A percentile compares a stretch with the other conserved stretches of the same genome.
Evolutionary conservation across 768 basidiomycete species (phyloP).

Genomic region (Boletus edulis): DNA sequence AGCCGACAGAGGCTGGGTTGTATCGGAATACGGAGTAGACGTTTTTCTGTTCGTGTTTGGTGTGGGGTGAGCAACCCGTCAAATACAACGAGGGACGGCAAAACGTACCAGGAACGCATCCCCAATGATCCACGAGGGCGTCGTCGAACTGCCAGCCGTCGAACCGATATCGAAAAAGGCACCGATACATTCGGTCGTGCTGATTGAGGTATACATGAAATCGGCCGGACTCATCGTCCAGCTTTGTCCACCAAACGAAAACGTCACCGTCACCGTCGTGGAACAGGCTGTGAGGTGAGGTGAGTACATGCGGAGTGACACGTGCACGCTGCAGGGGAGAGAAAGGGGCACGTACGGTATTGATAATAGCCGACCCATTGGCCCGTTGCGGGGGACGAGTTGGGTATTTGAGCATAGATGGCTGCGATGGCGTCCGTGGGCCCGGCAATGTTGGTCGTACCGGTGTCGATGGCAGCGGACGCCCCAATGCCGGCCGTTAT

Average conservation of each 20-base stretch:
- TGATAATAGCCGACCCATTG: constrained; percentile 47
- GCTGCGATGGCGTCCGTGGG: constrained; percentile 38
- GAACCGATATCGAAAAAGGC: constrained; percentile 45
- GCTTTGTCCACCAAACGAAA: constrained; percentile 44
- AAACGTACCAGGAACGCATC: constrained; percentile 43
- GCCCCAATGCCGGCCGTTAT: constrained; percentile 20
- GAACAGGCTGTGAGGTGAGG: constrained; percentile 27
- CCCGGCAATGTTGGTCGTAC: constrained; percentile 59
- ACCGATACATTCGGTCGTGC: constrained; percentile 45
- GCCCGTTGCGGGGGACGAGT: constrained; percentile 35
- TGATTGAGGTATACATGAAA: constrained; percentile 42
- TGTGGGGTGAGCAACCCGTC: neutral
- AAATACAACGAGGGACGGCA: too few species aligned
- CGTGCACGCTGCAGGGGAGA: too few species aligned
- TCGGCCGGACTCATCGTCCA: constrained; percentile 52
- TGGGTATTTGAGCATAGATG: constrained; percentile 48
- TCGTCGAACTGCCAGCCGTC: constrained; percentile 27
- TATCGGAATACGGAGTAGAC: constrained; percentile 56
- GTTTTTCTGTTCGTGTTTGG: constrained; percentile 39
- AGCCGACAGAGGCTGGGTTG: constrained; percentile 48
- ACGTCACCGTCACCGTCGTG: constrained; percentile 35
- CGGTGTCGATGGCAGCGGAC: constrained; percentile 57
- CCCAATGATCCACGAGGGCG: constrained; percentile 50
- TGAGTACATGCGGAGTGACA: neutral
- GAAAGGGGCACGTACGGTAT: constrained; percentile 31